These are phyloP conservation scores for Perkinsus olseni DNA, from an alignment of 169 alveolate species.

Conservation along the genomic window DNA sequence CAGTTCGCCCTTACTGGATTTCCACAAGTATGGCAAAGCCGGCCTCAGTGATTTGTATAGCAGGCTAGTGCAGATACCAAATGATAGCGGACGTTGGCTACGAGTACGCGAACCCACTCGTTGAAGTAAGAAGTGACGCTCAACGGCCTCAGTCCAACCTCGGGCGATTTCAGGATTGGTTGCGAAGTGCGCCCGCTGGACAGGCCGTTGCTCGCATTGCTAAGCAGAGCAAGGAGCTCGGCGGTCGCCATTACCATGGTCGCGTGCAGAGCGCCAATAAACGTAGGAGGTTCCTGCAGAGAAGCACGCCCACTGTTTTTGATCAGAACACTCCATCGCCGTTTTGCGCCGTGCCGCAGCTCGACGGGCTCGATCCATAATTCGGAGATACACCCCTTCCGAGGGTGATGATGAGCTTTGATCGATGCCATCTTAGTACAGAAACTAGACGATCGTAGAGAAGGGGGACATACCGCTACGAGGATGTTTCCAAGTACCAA, in stretches of 20 bases:
- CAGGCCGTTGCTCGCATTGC: not conserved
- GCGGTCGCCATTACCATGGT: not conserved
- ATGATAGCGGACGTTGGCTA: not conserved
- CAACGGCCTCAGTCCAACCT: not conserved
- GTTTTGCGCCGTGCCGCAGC: not conserved
- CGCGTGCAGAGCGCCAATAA: not conserved
- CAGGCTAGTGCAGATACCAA: not conserved
- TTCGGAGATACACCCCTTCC: not conserved
- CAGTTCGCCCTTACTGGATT: not conserved
- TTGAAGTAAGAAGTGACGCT: not conserved
- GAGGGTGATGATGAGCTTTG: not conserved
- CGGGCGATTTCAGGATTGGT: not conserved
- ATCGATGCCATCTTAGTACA: too few relatives aligned
- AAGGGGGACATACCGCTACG: too few relatives aligned
- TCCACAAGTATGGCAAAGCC: not conserved
- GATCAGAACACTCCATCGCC: not conserved
- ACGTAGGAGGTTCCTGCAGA: too few relatives aligned
- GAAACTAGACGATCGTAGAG: too few relatives aligned
- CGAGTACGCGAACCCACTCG: not conserved
- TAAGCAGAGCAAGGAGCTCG: not conserved
- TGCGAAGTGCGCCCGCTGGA: not conserved
- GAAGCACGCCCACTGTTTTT: not conserved
- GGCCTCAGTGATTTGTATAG: not conserved
- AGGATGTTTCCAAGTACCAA: too few relatives aligned
- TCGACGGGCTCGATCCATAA: not conserved